These are phyloP conservation scores for Phytophthora litchii DNA, from an alignment of 352 stramenopile genomes.

Conservation along the genomic window DNA sequence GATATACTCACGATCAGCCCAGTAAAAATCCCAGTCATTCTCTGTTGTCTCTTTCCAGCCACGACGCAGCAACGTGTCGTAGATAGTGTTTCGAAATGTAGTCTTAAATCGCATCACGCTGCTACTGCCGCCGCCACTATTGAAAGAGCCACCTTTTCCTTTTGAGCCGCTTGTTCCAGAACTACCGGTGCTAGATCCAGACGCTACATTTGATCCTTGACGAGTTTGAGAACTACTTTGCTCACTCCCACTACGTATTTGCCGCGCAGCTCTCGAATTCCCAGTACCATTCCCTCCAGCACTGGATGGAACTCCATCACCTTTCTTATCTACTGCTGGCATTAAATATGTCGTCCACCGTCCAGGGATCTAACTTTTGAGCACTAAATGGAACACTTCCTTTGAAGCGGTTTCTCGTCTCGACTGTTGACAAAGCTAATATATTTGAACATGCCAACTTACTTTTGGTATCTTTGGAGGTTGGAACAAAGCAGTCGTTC, in stretches of 20 bases:
- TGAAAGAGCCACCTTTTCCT: constrained; percentile 15
- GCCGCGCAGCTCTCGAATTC: constrained; percentile 29
- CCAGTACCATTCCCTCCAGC: constrained; percentile 33
- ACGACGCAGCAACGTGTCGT: constrained; percentile 87
- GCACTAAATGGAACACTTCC: constrained; percentile 6
- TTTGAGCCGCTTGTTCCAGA: constrained; percentile 16
- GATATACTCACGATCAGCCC: constrained; percentile 90
- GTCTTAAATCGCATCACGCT: constrained; percentile 78
- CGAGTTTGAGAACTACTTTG: constrained; percentile 17
- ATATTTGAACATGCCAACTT: constrained; percentile 20
- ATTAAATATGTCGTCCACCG: constrained; percentile 1
- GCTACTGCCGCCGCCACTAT: constrained; percentile 13
- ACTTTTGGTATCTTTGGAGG: background rate
- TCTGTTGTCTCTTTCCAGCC: constrained; percentile 92
- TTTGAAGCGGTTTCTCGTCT: constrained; percentile 17
- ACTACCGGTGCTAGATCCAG: constrained; percentile 9
- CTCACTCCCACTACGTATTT: constrained; percentile 48
- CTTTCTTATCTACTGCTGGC: constrained; percentile 33
- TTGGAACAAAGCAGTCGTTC: background rate
- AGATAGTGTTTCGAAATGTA: constrained; percentile 93
- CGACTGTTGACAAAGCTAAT: constrained; percentile 23
- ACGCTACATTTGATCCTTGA: constrained; percentile 18
- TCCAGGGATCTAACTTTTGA: background rate
- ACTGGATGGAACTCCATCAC: constrained; percentile 29
- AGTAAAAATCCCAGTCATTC: constrained; percentile 92